These are phyloP conservation scores for Blastobotrys ciferrii DNA, from an alignment of 1,139 yeast species.

Conservation along the genomic window DNA sequence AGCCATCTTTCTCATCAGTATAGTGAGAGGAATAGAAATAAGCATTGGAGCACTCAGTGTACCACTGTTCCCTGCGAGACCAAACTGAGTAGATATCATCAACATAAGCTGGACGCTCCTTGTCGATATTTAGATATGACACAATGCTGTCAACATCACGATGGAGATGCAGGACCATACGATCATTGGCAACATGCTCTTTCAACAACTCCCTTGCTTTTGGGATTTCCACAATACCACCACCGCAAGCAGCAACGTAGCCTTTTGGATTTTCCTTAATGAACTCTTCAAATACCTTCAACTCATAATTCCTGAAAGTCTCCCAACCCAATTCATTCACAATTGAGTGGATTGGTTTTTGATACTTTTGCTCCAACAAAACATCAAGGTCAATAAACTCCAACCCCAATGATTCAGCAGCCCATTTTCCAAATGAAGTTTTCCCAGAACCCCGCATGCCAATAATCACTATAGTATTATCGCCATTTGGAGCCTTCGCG, in stretches of 20 bases:
- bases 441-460: constrained; percentile 99
- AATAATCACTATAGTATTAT: constrained; percentile 70
- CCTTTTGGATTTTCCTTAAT: constrained; percentile 51
- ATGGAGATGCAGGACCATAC: constrained; percentile 84
- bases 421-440: constrained; percentile 79
- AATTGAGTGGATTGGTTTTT: constrained; percentile 60
- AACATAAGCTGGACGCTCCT: constrained; percentile 78
- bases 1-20: constrained; percentile 52
- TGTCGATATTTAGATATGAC: constrained; percentile 67
- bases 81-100: constrained; percentile 82
- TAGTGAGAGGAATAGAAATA: constrained; percentile 79
- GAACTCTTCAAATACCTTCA: constrained; percentile 53
- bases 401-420: constrained; percentile 70
- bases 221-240: constrained; percentile 85
- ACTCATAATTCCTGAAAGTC: constrained; percentile 70
- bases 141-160: constrained; percentile 83
- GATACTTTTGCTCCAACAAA: constrained; percentile 56
- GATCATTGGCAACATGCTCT: constrained; percentile 54
- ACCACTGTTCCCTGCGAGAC: constrained; percentile 77
- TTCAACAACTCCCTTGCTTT: constrained; percentile 64
- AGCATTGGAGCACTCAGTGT: constrained; percentile 75
- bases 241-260: constrained; percentile 87
- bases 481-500: constrained; percentile 36
- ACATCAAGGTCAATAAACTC: constrained; percentile 76
- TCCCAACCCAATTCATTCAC: constrained; percentile 82